Evolutionary conservation across 768 basidiomycete genomes (phyloP).

Genomic region (Phaeolepiota aurea): DNA sequence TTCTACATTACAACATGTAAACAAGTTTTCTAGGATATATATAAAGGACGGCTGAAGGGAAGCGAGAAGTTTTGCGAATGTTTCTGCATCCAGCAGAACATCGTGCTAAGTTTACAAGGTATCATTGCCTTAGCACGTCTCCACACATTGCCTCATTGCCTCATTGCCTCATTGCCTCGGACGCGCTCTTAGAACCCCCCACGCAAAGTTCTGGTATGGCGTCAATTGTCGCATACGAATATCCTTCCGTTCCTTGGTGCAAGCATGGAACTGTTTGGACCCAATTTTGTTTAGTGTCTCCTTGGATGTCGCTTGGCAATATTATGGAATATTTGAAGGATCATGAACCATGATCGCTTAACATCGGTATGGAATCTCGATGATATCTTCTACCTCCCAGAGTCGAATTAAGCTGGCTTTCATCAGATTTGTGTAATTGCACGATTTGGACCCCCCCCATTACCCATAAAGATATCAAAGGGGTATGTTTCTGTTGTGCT

Average conservation of each 20-base stretch:
- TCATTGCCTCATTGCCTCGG: background rate
- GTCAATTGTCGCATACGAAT: conserved; percentile 16
- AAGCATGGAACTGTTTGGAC: conserved; percentile 7
- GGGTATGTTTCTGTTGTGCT: conserved; percentile 16
- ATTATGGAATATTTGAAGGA: conserved; percentile 12
- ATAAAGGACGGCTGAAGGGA: background rate
- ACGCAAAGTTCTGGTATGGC: conserved; percentile 14
- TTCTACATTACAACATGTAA: background rate
- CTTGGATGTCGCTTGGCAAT: conserved; percentile 15
- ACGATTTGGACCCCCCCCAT: conserved; percentile 28
- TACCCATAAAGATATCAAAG: conserved; percentile 32
- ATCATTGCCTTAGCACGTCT: background rate
- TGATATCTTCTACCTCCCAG: background rate
- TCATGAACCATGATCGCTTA: conserved; percentile 16
- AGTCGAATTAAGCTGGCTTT: background rate
- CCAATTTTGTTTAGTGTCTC: conserved; percentile 13
- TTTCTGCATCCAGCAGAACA: conserved; percentile 5
- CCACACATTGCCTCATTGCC: background rate
- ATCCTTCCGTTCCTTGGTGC: conserved; percentile 17
- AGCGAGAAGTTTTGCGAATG: conserved; percentile 5
- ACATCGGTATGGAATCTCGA: conserved; percentile 12
- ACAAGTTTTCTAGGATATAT: conserved; percentile 1
- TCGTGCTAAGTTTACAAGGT: conserved; percentile 9
- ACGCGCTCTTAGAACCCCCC: conserved; percentile 10
- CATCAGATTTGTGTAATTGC: conserved; percentile 20